These are phyloP conservation scores for Pisolithus sp. DNA, from an alignment of 768 basidiomycete genomes.

Conservation along the genomic window DNA sequence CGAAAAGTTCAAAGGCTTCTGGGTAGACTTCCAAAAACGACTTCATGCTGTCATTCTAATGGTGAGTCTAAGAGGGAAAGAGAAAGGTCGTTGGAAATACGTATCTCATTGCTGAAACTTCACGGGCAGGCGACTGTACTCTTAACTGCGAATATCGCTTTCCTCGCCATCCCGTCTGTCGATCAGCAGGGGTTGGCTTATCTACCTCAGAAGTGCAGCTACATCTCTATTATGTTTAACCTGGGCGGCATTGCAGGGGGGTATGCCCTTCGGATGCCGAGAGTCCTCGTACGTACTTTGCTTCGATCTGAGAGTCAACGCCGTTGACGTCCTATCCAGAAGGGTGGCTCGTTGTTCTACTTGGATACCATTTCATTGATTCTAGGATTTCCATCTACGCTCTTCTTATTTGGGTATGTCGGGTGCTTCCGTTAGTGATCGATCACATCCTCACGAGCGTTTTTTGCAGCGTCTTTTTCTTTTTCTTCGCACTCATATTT, in stretches of 20 bases:
- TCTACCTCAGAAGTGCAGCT: neutral
- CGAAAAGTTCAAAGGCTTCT: too few relatives aligned
- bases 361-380: neutral
- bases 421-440: neutral
- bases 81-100: too few relatives aligned
- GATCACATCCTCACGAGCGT: neutral
- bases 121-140: slow-evolving; percentile 39
- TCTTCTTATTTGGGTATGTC: neutral
- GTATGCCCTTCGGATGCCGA: neutral
- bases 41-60: too few relatives aligned
- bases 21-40: too few relatives aligned
- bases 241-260: too few relatives aligned
- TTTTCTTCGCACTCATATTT: too few relatives aligned
- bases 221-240: neutral
- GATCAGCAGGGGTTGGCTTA: neutral
- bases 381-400: neutral
- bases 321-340: neutral
- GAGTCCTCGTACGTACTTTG: neutral
- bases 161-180: slow-evolving; percentile 40
- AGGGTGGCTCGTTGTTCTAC: neutral
- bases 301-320: neutral
- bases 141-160: slow-evolving; percentile 43
- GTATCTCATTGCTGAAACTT: too few relatives aligned
- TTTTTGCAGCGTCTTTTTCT: neutral
- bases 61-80: too few relatives aligned